Base-by-base conservation (phyloP, 176 grass and related monocot species). In the Elymus sibiricus region DNA sequence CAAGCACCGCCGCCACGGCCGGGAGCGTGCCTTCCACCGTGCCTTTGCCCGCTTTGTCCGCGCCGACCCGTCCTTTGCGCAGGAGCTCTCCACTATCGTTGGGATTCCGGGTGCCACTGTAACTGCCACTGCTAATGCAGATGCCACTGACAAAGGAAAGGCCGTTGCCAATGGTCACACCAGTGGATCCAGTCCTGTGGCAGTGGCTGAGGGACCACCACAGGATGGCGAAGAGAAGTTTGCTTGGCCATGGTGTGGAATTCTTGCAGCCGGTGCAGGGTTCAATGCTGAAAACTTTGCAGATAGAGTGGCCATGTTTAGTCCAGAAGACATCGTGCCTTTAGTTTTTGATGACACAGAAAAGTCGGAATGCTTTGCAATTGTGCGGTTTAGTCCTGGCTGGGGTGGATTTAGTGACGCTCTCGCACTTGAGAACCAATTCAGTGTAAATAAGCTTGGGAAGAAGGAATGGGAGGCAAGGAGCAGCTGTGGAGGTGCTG, bases 231-330 rank as follows among this genome's bases (percentile, higher is more conserved):
- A 92, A 34, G 95, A 95, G 64, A 89, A 67, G 32, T 98, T 83
- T 77, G 90, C 86, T 43, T 98, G 89, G 91, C 95, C 93, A 17
- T 98, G 95, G 95, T 82, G 32, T 81, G 94, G 83, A 49, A 74
- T 98, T 77, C 84, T 98, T 73, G 91, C 83, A 60, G 83, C 80
- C 0, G 79, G 49, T 46, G 80, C 34, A 53, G 49, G 47, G 40
- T 78, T 85, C 78, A 87, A 73, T 79, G 27, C 53, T 2, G 56
- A 90, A 14, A 39, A 69, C 27, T 87, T 90, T 49, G 75, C 60
- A 1, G 21, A 22, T 80, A 83, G 37, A 69, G 85, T 90, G 70
- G 67, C 62, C 8, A 43, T 82, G 64, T 92, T 92, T 37, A 90
- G 84, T 13, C 82, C 77, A 11, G 62, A 44, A 24, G 88, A 92